phyloP scores from a whole-genome alignment of 345 rosid genomes.

The Euclidium syriacum region DNA sequence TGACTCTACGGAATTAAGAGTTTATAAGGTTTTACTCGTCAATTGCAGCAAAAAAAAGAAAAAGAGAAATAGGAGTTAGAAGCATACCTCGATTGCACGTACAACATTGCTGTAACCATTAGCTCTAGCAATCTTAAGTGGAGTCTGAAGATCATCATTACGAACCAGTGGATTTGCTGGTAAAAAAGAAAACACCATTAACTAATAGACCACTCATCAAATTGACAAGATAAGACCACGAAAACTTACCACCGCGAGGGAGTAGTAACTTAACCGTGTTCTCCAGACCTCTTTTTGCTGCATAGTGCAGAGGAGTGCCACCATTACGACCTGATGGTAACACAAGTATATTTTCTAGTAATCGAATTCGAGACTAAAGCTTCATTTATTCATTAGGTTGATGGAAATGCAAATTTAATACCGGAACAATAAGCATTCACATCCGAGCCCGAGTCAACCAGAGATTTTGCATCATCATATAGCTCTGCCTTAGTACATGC shows the following conservation, averaged over 20 bases:
- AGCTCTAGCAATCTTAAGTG: slow-evolving; percentile 71
- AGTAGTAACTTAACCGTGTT: slow-evolving; percentile 66
- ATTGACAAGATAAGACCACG: background rate
- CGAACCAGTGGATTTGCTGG: slow-evolving; percentile 65
- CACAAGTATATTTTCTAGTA: too few species aligned
- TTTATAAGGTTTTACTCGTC: background rate
- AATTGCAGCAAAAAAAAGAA: background rate
- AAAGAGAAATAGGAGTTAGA: background rate
- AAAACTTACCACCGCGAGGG: slow-evolving; percentile 51
- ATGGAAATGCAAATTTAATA: background rate
- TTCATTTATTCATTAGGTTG: background rate
- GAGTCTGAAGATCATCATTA: slow-evolving; percentile 68
- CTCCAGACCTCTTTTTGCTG: slow-evolving; percentile 72
- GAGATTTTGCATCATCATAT: slow-evolving; percentile 50
- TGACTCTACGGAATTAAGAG: slow-evolving; percentile 41
- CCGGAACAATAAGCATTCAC: slow-evolving; percentile 72
- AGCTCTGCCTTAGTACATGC: slow-evolving; percentile 55
- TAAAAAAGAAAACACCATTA: slow-evolving; percentile 9
- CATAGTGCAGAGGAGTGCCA: slow-evolving; percentile 91
- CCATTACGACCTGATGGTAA: slow-evolving; percentile 76
- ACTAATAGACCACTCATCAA: background rate
- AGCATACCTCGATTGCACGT: slow-evolving; percentile 71
- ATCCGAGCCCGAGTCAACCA: slow-evolving; percentile 80
- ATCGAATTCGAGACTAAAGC: too few species aligned
- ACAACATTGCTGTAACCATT: slow-evolving; percentile 58